Evolutionary conservation across 352 stramenopile species (phyloP).

Genomic region (Elongisporangium anandrum): DNA sequence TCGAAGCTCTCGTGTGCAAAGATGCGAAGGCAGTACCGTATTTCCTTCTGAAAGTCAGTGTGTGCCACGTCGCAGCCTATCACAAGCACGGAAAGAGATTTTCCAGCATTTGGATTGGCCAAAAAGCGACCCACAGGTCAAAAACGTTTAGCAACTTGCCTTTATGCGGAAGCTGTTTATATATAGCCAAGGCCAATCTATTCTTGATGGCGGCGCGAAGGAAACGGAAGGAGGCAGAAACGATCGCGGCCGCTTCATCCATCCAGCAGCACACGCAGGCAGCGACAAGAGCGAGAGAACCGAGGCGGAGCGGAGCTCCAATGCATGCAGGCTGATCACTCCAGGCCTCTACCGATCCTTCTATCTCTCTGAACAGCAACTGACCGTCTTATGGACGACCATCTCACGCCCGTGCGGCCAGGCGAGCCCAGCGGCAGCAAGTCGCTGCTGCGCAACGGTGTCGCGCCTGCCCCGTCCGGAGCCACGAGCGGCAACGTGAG

Average conservation of each 20-base stretch:
- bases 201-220: not conserved
- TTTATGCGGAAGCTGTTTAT: not conserved
- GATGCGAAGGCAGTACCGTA: not conserved
- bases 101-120: not conserved
- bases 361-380: not conserved
- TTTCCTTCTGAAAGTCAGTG: not conserved
- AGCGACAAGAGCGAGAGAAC: not conserved
- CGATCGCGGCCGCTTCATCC: not conserved
- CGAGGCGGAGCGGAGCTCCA: not conserved
- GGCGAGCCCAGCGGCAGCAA: conserved; percentile 12
- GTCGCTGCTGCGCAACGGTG: conserved; percentile 8
- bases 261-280: not conserved
- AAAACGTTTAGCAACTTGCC: not conserved
- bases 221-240: not conserved
- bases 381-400: conserved; percentile 11
- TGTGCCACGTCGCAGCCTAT: not conserved
- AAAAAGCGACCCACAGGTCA: not conserved
- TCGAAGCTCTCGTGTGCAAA: not conserved
- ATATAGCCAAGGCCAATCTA: not conserved
- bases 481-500: conserved; percentile 18
- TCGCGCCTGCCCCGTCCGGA: conserved; percentile 11
- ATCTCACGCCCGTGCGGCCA: conserved; percentile 51
- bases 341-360: not conserved
- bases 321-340: not conserved
- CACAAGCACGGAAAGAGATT: not conserved